Conservation (phyloP, 192 early-diverging fungal species). For the Allomyces macrogynus region DNA sequence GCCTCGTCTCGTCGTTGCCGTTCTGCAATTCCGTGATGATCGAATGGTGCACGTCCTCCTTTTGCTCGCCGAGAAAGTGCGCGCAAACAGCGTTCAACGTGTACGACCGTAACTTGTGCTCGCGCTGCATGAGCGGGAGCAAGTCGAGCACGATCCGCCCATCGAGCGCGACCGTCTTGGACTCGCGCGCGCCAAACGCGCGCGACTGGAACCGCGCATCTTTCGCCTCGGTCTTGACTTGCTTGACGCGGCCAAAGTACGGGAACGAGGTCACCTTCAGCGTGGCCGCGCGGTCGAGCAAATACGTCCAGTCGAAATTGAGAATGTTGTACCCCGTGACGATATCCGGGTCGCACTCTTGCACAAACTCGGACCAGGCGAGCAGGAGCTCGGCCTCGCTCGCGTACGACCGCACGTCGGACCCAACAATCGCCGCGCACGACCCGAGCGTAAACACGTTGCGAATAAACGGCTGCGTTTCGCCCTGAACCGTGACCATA, state of each 20-base stretch:
- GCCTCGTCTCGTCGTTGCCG: slow-evolving; percentile 78
- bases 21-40: slow-evolving; percentile 96
- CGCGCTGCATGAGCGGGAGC: slow-evolving; percentile 81
- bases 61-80: slow-evolving; percentile 90
- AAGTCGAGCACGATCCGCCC: slow-evolving; percentile 87
- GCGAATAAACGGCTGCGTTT: slow-evolving; percentile 69
- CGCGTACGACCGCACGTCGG: slow-evolving; percentile 61
- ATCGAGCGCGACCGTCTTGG: slow-evolving; percentile 68
- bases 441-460: slow-evolving; percentile 85
- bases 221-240: slow-evolving; percentile 42
- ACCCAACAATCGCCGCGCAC: slow-evolving; percentile 81
- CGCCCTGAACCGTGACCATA: slow-evolving; percentile 77
- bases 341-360: slow-evolving; percentile 72
- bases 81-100: slow-evolving; percentile 90
- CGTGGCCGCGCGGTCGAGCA: slow-evolving; percentile 68
- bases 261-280: slow-evolving; percentile 58
- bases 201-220: slow-evolving; percentile 77
- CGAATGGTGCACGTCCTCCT: slow-evolving; percentile 96
- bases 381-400: slow-evolving; percentile 56
- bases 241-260: slow-evolving; percentile 58
- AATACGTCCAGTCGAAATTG: slow-evolving; percentile 93
- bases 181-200: slow-evolving; percentile 81
- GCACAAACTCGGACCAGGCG: slow-evolving; percentile 72
- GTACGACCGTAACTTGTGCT: slow-evolving; percentile 88
- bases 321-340: slow-evolving; percentile 91